Evolutionary conservation across 176 grass and related monocot genomes (phyloP).

Genomic region (Eragrostis curvula): DNA sequence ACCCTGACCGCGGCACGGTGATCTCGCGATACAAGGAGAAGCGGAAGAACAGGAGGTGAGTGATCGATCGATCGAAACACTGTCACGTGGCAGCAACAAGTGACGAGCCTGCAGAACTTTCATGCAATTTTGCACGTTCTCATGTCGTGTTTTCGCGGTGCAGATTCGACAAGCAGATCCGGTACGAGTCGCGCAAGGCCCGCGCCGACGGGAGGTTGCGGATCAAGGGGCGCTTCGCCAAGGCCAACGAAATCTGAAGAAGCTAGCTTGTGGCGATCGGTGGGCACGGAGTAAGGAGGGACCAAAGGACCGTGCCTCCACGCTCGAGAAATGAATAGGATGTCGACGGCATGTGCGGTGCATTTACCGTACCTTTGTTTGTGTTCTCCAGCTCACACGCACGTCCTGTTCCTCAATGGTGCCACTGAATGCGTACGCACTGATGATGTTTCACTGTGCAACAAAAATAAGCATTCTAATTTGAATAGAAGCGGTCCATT

Average conservation of each 20-base stretch:
- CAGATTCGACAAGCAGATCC: slow-evolving; percentile 89
- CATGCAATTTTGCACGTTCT: background rate
- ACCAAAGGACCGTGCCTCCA: too few species aligned
- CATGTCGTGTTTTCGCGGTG: background rate
- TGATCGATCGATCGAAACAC: too few species aligned
- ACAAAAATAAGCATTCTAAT: background rate
- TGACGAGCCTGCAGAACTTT: background rate
- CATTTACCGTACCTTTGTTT: background rate
- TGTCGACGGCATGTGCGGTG: background rate
- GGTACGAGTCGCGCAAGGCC: slow-evolving; percentile 88
- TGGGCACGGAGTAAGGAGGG: background rate
- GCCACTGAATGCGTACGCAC: too few species aligned
- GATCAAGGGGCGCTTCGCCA: slow-evolving; percentile 88
- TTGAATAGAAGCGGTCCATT: too few species aligned
- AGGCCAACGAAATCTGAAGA: slow-evolving; percentile 18
- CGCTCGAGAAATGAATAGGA: background rate
- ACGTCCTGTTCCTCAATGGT: background rate
- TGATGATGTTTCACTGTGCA: background rate
- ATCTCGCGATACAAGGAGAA: slow-evolving; percentile 96
- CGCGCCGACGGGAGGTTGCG: slow-evolving; percentile 75
- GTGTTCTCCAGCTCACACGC: background rate
- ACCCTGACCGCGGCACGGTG: slow-evolving; percentile 62
- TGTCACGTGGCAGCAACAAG: background rate
- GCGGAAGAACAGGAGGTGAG: slow-evolving; percentile 91
- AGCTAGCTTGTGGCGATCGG: background rate